These are phyloP conservation scores for Neurospora sp. DNA, from an alignment of 495 filamentous ascomycete species.

Conservation along the genomic window DNA sequence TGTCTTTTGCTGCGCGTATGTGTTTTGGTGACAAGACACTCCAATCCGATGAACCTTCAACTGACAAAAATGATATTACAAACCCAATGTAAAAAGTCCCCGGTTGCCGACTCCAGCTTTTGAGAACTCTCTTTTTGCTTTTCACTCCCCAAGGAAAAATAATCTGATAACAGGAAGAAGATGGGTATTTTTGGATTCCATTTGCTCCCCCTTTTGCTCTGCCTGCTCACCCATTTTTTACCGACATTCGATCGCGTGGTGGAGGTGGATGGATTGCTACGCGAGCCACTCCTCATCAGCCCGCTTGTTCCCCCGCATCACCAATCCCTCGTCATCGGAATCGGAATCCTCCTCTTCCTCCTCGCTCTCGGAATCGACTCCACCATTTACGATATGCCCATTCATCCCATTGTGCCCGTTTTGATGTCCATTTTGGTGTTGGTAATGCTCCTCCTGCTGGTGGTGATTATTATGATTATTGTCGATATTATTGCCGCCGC, in stretches of 20 bases:
- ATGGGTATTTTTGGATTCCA: not conserved
- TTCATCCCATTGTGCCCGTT: constrained; percentile 4
- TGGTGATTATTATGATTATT: constrained; percentile 1
- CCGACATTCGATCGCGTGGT: not conserved
- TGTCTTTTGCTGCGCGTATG: not conserved
- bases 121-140: not conserved
- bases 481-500: constrained; percentile 9
- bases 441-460: not conserved
- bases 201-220: not conserved
- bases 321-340: constrained; percentile 34
- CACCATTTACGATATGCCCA: constrained; percentile 1
- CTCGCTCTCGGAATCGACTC: constrained; percentile 6
- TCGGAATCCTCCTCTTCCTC: constrained; percentile 12
- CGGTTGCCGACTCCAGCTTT: not conserved
- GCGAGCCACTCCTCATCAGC: constrained; percentile 42
- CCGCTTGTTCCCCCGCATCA: constrained; percentile 39
- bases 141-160: not conserved
- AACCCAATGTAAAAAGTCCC: not conserved
- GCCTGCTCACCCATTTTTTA: not conserved
- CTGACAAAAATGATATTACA: not conserved
- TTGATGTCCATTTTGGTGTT: constrained; percentile 4
- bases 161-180: not conserved
- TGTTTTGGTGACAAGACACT: not conserved
- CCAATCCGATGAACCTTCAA: not conserved
- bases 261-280: constrained; percentile 7